phyloP scores from a whole-genome alignment of 2,329 filamentous ascomycete species.

The Podosphaera aphanis region DNA sequence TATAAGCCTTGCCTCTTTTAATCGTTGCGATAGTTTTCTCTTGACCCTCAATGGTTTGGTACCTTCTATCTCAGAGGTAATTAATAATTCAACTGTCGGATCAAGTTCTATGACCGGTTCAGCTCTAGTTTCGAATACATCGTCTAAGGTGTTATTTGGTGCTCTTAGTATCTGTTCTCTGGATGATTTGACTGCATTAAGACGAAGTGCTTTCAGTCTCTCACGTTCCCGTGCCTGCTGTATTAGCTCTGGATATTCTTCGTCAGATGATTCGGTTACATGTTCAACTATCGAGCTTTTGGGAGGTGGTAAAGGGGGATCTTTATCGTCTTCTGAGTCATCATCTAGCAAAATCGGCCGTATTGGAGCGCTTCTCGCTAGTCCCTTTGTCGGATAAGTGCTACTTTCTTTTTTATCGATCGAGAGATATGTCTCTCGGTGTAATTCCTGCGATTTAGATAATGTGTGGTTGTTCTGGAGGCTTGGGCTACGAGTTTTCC shows the following conservation, averaged over 20 bases:
- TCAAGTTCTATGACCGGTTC: constrained; percentile 15
- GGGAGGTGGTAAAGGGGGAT: background rate
- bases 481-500: background rate
- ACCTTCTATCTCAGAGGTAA: constrained; percentile 40
- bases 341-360: background rate
- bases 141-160: constrained; percentile 3
- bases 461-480: too few relatives aligned
- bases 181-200: constrained; percentile 3
- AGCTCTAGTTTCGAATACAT: constrained; percentile 4
- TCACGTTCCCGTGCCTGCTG: constrained; percentile 11
- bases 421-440: too few relatives aligned
- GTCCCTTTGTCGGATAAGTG: too few relatives aligned
- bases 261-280: constrained; percentile 9
- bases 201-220: constrained; percentile 5
- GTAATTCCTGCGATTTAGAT: too few relatives aligned
- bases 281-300: constrained; percentile 4
- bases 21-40: constrained; percentile 40
- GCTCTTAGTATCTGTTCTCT: constrained; percentile 2
- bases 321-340: background rate
- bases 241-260: constrained; percentile 15
- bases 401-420: too few relatives aligned
- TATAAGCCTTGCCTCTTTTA: constrained; percentile 41
- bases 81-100: constrained; percentile 35
- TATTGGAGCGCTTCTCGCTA: too few relatives aligned
- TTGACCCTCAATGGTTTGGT: constrained; percentile 38